A percentile compares a stretch with the other conserved stretches of the same genome.
Evolutionary conservation across 768 basidiomycete genomes (phyloP).

Genomic region (Tricholoma furcatifolium): DNA sequence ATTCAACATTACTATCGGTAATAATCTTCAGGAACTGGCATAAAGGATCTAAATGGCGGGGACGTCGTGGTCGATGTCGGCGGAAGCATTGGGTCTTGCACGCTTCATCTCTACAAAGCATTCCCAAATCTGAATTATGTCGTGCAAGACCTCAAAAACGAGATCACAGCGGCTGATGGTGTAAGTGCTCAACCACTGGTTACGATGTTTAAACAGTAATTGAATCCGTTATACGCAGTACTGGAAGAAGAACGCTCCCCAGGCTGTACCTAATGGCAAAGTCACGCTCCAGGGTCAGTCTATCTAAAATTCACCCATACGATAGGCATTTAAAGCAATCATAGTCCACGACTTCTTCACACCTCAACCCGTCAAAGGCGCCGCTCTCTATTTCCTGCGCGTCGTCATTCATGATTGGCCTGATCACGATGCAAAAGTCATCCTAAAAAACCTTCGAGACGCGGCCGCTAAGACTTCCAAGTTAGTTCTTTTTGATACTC

Average conservation of each 20-base stretch:
- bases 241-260: slow-evolving; percentile 24
- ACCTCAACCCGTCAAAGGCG: slow-evolving; percentile 25
- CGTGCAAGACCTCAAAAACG: slow-evolving; percentile 33
- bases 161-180: slow-evolving; percentile 23
- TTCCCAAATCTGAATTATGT: slow-evolving; percentile 31
- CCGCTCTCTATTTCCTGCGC: slow-evolving; percentile 26
- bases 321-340: not conserved
- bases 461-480: slow-evolving; percentile 22
- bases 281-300: slow-evolving; percentile 27
- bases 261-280: slow-evolving; percentile 20
- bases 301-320: not conserved
- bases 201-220: not conserved
- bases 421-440: slow-evolving; percentile 20
- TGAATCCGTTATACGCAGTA: slow-evolving; percentile 15
- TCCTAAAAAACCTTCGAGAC: slow-evolving; percentile 22
- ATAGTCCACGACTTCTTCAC: slow-evolving; percentile 31
- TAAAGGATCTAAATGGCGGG: slow-evolving; percentile 14
- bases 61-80: slow-evolving; percentile 33
- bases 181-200: slow-evolving; percentile 8
- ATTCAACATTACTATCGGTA: not conserved
- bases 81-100: slow-evolving; percentile 31
- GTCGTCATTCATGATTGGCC: slow-evolving; percentile 33
- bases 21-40: slow-evolving; percentile 17
- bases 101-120: slow-evolving; percentile 26
- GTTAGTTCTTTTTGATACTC: slow-evolving; percentile 25